Percentiles rank a stretch among this genome's conserved stretches.
Evolutionary conservation across 1,284 basidiomycete genomes (phyloP).

Genomic region (Boletus chippewaensis): DNA sequence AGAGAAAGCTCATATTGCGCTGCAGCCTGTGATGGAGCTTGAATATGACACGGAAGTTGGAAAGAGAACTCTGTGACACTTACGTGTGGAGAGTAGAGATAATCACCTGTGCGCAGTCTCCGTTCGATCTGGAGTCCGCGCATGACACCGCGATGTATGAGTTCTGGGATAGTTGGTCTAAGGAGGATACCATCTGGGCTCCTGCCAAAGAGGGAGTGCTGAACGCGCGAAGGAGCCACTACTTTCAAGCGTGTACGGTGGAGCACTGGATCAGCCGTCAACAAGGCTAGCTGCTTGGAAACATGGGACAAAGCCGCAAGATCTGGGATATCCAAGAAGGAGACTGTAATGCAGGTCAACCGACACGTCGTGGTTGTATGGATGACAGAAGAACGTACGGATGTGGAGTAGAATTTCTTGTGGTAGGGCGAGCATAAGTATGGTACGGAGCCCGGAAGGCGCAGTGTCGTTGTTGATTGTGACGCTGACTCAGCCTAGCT

Average conservation of each 20-base stretch:
- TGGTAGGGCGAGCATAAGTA: conserved; percentile 36
- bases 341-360: conserved; percentile 38
- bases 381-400: conserved; percentile 34
- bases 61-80: conserved; percentile 20
- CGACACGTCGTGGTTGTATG: neutral
- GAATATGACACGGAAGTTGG: neutral
- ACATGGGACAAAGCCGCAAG: conserved; percentile 46
- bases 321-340: conserved; percentile 66
- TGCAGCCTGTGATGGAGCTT: conserved; percentile 31
- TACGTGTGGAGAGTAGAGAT: conserved; percentile 57
- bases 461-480: neutral
- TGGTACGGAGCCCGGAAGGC: no score
- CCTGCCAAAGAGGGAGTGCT: conserved; percentile 55
- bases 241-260: conserved; percentile 53
- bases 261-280: conserved; percentile 55
- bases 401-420: conserved; percentile 55
- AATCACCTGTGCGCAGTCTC: conserved; percentile 54
- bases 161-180: conserved; percentile 56
- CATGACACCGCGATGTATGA: conserved; percentile 61
- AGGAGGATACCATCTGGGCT: conserved; percentile 47
- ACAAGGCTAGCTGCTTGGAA: conserved; percentile 39
- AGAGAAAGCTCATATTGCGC: conserved; percentile 38
- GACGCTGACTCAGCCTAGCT: conserved; percentile 17
- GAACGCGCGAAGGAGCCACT: conserved; percentile 58
- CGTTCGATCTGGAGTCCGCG: conserved; percentile 59